A percentile compares a stretch with the other conserved stretches of the same genome.
Conservation (phyloP, 2,329 filamentous ascomycete genomes). For the Neophaeococcomyces aloes region DNA sequence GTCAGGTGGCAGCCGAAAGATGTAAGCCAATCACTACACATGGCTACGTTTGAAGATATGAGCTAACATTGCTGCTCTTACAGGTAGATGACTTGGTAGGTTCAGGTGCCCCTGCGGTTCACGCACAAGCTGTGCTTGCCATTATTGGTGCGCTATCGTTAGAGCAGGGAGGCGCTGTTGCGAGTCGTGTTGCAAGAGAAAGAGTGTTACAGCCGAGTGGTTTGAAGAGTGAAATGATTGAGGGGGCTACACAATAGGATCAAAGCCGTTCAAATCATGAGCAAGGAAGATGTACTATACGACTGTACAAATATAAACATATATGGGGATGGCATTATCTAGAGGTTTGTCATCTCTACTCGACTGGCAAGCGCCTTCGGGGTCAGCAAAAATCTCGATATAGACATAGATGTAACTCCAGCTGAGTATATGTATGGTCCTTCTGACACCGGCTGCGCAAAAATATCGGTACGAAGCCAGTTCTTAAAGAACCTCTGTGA, state of each 20-base stretch:
- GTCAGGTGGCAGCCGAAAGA: constrained; percentile 80
- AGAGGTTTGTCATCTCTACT: not conserved
- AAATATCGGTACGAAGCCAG: constrained; percentile 53
- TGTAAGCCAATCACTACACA: constrained; percentile 41
- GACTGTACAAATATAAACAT: constrained; percentile 21
- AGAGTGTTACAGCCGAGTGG: constrained; percentile 54
- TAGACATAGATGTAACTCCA: constrained; percentile 6
- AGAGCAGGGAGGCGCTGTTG: constrained; percentile 70
- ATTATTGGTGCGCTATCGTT: constrained; percentile 83
- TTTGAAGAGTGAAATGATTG: constrained; percentile 23
- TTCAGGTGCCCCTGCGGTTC: constrained; percentile 65
- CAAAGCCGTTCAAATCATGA: not conserved
- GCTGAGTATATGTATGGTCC: constrained; percentile 51
- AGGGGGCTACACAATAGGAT: not conserved
- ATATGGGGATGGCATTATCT: constrained; percentile 13
- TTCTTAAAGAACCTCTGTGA: constrained; percentile 56
- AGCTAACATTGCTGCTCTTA: constrained; percentile 5
- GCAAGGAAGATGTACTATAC: constrained; percentile 1
- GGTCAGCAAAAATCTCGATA: too few relatives aligned
- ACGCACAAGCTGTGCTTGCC: constrained; percentile 69
- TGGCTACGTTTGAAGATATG: not conserved
- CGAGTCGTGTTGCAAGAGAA: constrained; percentile 64
- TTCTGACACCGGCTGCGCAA: constrained; percentile 81
- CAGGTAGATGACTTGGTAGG: constrained; percentile 56
- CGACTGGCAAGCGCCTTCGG: not conserved